Percentiles rank a stretch among this genome's conserved stretches.
Conservation (phyloP, 305 asterid species). For the Striga hermonthica region DNA sequence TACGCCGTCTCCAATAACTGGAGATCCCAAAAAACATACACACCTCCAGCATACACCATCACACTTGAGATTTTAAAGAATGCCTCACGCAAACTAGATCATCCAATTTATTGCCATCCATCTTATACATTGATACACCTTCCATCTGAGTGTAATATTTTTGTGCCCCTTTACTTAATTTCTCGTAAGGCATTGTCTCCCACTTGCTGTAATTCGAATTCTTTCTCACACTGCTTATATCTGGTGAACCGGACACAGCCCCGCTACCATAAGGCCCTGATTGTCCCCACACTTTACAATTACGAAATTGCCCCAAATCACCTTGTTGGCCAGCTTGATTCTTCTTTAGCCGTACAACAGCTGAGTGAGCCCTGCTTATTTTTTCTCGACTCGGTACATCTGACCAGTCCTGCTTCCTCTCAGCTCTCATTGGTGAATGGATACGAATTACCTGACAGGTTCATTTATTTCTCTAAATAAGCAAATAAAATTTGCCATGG, state of each 20-base stretch:
- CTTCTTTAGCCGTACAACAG: slow-evolving; percentile 67
- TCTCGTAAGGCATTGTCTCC: slow-evolving; percentile 69
- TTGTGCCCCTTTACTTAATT: slow-evolving; percentile 55
- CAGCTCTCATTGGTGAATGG: slow-evolving; percentile 97
- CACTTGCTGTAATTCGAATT: slow-evolving; percentile 81
- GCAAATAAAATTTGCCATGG: slow-evolving; percentile 14
- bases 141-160: slow-evolving; percentile 71
- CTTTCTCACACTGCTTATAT: slow-evolving; percentile 69
- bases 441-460: slow-evolving; percentile 77
- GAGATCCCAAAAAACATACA: not conserved
- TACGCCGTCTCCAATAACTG: not conserved
- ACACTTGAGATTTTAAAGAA: slow-evolving; percentile 38
- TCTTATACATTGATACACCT: slow-evolving; percentile 79
- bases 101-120: slow-evolving; percentile 93
- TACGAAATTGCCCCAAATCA: slow-evolving; percentile 66
- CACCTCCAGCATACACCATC: not conserved
- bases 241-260: slow-evolving; percentile 70
- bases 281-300: slow-evolving; percentile 90
- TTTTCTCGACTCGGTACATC: slow-evolving; percentile 75
- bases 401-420: slow-evolving; percentile 85
- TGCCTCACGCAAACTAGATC: slow-evolving; percentile 88
- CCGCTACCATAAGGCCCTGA: slow-evolving; percentile 75
- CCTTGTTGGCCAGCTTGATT: slow-evolving; percentile 42
- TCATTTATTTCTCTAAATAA: slow-evolving; percentile 14
- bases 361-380: slow-evolving; percentile 75